Evolutionary conservation across 768 basidiomycete genomes (phyloP), one percentile per base, ranked within the genome.

Genomic region (Lepiota venenata): DNA sequence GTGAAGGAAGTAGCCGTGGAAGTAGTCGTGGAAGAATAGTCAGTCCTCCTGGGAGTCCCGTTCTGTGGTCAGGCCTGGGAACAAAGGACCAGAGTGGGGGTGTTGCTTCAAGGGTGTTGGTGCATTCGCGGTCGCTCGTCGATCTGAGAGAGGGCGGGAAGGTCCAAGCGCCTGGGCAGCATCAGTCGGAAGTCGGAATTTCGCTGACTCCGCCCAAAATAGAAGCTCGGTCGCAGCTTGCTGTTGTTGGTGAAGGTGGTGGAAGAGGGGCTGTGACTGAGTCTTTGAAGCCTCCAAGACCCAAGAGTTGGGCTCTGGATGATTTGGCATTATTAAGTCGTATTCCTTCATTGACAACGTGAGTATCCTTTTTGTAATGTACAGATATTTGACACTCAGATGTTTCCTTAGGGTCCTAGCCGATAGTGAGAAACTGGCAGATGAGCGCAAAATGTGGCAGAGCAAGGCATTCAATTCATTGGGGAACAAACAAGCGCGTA

Each of bases 371-470:
- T 35, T 40, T 50, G 47, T 27, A 39, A 18, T 55, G 9, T 9
- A 3, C 46, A 56, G 32, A 47, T 43, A 40, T 36, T 25, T 55
- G 29, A 12, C 21, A 29, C 40, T 32, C 12, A 49, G 50, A 51
- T 50, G 49, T 50, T 50, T 32, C 46, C 44, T 9, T 56, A 91
- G 88, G 60, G 88, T 90, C 20, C 70, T 91, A 9, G 79, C 81
- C 56, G 86, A 89, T 57, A 80, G 83, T 10, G 71, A 80, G 50
- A 71, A 71, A 43, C 74, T 91, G 10, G 76, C 82, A n/a, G 73
- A 72, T 47, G 80, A 91, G 56, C 83, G 89, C 14, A 75, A 78
- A 47, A 69, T 74, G 58, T 91, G 89, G 89, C 81, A 85, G 60
- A 63, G 67, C 2, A 79, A 85, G 57, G 89, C 89, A 0, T 69